A percentile compares a stretch with the other conserved stretches of the same genome.
Evolutionary conservation across 345 rosid species (phyloP).

Genomic region (Lumnitzera racemosa): DNA sequence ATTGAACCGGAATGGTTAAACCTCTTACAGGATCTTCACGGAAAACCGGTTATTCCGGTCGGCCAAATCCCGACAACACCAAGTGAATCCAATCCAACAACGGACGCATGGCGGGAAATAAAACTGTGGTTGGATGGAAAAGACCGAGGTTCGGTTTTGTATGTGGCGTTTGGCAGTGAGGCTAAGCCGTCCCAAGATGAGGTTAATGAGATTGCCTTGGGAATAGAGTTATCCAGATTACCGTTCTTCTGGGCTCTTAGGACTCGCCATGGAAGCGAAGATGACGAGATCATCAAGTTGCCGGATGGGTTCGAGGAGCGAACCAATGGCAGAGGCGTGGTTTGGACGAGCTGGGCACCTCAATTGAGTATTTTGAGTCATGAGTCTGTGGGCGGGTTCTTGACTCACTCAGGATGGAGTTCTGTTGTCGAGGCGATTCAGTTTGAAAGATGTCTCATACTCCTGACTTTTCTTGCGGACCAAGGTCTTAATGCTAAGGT

Average conservation of each 20-base stretch:
- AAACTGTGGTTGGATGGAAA: conserved; percentile 26
- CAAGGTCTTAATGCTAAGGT: conserved; percentile 28
- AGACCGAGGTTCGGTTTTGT: conserved; percentile 12
- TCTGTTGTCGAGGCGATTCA: conserved; percentile 22
- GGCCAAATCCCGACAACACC: conserved; percentile 38
- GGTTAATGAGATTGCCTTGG: conserved; percentile 22
- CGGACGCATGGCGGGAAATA: conserved; percentile 19
- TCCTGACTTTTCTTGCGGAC: conserved; percentile 13
- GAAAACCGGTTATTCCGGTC: conserved; percentile 33
- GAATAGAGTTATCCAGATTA: conserved; percentile 28
- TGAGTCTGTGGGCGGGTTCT: conserved; percentile 27
- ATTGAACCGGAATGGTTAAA: conserved; percentile 40
- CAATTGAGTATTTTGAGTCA: conserved; percentile 28
- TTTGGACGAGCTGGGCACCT: conserved; percentile 36
- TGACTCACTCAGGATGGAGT: conserved; percentile 29
- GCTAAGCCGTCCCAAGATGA: conserved; percentile 26
- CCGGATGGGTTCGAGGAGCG: conserved; percentile 32
- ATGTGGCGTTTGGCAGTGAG: conserved; percentile 38
- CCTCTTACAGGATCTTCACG: conserved; percentile 17
- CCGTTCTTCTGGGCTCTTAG: conserved; percentile 39
- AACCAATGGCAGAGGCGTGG: conserved; percentile 22
- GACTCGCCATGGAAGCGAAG: conserved; percentile 11
- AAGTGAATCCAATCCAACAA: neutral
- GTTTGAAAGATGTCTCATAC: conserved; percentile 10
- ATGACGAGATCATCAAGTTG: conserved; percentile 14